Base-by-base conservation (phyloP, 805 yeast species). In the Lipomyces starkeyi region DNA sequence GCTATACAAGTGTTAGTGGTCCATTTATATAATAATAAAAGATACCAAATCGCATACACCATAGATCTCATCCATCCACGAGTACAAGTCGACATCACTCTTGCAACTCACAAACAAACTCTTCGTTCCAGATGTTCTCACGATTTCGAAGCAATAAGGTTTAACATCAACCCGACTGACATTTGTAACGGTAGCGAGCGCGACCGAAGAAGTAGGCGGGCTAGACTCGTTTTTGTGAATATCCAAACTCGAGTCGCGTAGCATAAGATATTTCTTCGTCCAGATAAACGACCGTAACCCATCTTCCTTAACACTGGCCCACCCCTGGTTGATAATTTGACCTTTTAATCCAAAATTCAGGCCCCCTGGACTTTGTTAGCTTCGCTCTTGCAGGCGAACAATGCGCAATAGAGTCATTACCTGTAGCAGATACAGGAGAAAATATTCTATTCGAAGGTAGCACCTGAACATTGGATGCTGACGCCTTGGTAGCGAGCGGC, bases 271-370 rank as follows among this genome's bases (percentile, higher is more conserved):
- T 74, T 95, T 86, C 76, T 93, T 93, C 67, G 93, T 93, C 99
- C 99, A 94, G 73, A 97, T 83, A 77, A 93, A 93, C 5, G 93
- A 86, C 71, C 91, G 86, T 70, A 94, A 81, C 14, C 98, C 97
- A 74, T 94, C 98, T 74, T 94, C 98, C 78, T 91, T 93, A 67
- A 92, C 88, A 64, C 91, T 90, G 27, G 92, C 93, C 97, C 97
- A 93, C 0, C 98, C 97, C 66, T 86, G 58, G 57, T 70, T 69
- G 58, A 65, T 27, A 32, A 66, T 56, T 2, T 53, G 47, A 52
- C 70, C 56, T 27, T 63, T 66, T 9, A 66, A 58, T 7, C 62
- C 61, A 6, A 29, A 17, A 11, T 20, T 43, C 27, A 49, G 11
- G 13, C 67, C 67, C 14, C 25, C 63, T 65, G 58, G 32, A 56